Conservation (phyloP, 805 yeast species). For the Sugiyamaella floridensis region DNA sequence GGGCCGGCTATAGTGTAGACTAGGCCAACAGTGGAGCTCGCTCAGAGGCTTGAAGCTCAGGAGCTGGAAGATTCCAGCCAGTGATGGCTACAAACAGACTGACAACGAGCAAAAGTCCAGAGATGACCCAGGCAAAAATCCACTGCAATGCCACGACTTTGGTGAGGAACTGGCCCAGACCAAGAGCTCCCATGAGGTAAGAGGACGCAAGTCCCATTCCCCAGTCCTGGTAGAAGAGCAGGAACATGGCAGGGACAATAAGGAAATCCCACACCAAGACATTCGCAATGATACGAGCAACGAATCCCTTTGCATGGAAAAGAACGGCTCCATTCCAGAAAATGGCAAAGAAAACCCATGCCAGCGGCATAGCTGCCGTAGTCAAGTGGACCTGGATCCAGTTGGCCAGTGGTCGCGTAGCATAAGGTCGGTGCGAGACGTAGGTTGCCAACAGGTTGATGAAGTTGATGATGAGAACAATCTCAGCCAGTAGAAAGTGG, state of each 20-base stretch:
- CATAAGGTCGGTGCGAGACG: slow-evolving; percentile 53
- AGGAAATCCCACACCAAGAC: slow-evolving; percentile 72
- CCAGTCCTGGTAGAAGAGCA: slow-evolving; percentile 62
- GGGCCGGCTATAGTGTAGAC: neutral
- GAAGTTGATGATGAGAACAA: slow-evolving; percentile 53
- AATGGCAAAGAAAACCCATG: slow-evolving; percentile 66
- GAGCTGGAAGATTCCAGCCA: neutral
- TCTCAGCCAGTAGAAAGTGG: slow-evolving; percentile 52
- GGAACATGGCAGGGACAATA: slow-evolving; percentile 51
- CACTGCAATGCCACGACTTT: slow-evolving; percentile 75
- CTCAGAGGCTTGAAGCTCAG: neutral
- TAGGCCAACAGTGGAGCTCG: neutral
- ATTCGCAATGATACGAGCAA: slow-evolving; percentile 64
- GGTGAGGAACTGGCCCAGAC: slow-evolving; percentile 60
- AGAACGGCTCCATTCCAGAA: slow-evolving; percentile 84
- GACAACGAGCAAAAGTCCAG: slow-evolving; percentile 48
- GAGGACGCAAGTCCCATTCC: slow-evolving; percentile 56
- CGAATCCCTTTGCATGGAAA: slow-evolving; percentile 47
- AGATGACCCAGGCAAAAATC: slow-evolving; percentile 70
- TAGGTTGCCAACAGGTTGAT: slow-evolving; percentile 51
- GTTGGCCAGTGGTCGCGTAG: slow-evolving; percentile 43
- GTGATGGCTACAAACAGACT: slow-evolving; percentile 38
- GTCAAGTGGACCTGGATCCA: slow-evolving; percentile 61
- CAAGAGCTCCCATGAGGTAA: slow-evolving; percentile 57
- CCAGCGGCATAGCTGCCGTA: slow-evolving; percentile 59